Percentiles rank a stretch among this genome's conserved stretches.
Evolutionary conservation across 305 asterid genomes (phyloP).

Genomic region (Withania somnifera): DNA sequence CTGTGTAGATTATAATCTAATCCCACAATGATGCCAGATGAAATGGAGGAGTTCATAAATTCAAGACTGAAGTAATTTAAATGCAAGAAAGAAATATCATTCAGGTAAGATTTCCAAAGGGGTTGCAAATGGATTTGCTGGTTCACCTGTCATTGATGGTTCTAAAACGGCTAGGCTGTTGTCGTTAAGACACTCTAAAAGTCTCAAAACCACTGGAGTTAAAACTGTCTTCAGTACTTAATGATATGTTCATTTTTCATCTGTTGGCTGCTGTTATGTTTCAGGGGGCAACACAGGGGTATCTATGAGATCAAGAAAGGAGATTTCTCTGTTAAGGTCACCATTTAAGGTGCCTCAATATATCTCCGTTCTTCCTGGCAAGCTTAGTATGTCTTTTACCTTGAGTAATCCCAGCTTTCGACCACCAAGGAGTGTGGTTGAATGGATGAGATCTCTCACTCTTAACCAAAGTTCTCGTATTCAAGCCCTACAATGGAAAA

Average conservation of each 20-base stretch:
- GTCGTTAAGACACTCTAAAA: background rate
- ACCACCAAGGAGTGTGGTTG: background rate
- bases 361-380: conserved; percentile 35
- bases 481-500: background rate
- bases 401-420: background rate
- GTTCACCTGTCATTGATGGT: too few species aligned
- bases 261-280: background rate
- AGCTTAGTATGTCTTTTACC: conserved; percentile 14
- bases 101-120: too few species aligned
- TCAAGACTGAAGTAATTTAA: background rate
- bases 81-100: too few species aligned
- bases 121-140: too few species aligned
- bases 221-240: background rate
- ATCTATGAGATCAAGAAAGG: conserved; percentile 29
- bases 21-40: background rate
- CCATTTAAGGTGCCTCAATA: conserved; percentile 39
- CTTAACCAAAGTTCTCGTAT: background rate
- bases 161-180: too few species aligned
- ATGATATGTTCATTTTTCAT: background rate
- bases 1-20: background rate
- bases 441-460: background rate
- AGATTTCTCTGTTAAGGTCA: conserved; percentile 28
- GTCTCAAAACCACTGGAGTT: background rate
- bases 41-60: background rate
- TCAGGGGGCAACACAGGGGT: background rate